Evolutionary conservation across 129 eudicot genomes (phyloP).

Genomic region (Lactuca sativa): DNA sequence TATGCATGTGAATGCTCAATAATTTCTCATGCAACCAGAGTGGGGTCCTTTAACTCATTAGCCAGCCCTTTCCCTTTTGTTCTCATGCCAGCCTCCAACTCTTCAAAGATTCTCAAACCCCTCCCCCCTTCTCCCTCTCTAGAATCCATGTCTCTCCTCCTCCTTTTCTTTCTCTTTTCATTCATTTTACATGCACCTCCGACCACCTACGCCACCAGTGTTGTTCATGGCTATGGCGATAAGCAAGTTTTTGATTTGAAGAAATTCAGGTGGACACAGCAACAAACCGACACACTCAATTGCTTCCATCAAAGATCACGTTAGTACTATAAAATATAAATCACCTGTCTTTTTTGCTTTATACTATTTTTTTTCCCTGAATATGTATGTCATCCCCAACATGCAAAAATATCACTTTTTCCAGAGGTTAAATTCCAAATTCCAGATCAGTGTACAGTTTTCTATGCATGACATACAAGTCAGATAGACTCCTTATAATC

Average conservation of each 20-base stretch:
- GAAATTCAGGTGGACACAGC: constrained; percentile 40
- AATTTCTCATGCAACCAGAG: constrained; percentile 91
- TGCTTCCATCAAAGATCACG: constrained; percentile 67
- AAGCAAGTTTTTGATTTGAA: constrained; percentile 51
- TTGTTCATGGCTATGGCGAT: constrained; percentile 19
- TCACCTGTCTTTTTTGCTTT: not conserved
- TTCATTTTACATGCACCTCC: constrained; percentile 22
- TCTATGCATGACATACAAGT: constrained; percentile 4
- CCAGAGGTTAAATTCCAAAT: constrained; percentile 3
- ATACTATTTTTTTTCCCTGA: not conserved
- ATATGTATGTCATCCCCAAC: not conserved
- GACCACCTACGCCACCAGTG: constrained; percentile 19
- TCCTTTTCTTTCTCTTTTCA: constrained; percentile 32
- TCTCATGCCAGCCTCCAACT: constrained; percentile 75
- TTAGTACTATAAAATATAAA: constrained; percentile 33
- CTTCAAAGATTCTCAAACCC: constrained; percentile 47
- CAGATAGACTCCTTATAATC: not conserved
- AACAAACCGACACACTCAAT: constrained; percentile 16
- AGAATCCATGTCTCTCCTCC: constrained; percentile 23
- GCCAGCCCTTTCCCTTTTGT: constrained; percentile 81
- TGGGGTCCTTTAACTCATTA: constrained; percentile 53
- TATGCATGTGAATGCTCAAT: constrained; percentile 87
- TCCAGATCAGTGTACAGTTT: constrained; percentile 9
- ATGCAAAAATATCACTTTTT: constrained; percentile 15
- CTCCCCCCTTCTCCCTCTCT: constrained; percentile 3